Conservation (phyloP, 257 asterid genomes). For the Eucommia ulmoides region DNA sequence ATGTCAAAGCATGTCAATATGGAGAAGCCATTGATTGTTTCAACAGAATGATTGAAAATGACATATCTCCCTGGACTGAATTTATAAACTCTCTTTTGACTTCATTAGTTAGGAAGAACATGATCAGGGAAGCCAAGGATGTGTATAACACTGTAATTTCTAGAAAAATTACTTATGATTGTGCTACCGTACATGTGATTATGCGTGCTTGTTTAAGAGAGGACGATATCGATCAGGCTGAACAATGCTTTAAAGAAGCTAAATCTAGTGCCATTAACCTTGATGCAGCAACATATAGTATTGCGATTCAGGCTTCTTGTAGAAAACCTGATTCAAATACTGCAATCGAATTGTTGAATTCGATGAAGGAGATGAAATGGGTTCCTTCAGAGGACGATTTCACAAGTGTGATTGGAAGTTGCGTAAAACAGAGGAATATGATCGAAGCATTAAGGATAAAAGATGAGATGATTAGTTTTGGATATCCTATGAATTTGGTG, state of each 20-base stretch:
- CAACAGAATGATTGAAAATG: conserved; percentile 27
- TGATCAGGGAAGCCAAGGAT: conserved; percentile 28
- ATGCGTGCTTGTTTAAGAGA: conserved; percentile 49
- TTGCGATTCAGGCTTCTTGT: conserved; percentile 53
- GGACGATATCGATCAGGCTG: conserved; percentile 47
- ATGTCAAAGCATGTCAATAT: conserved; percentile 31
- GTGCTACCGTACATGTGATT: conserved; percentile 43
- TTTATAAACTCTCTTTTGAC: conserved; percentile 33
- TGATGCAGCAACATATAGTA: conserved; percentile 27
- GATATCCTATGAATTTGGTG: conserved; percentile 49
- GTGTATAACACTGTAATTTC: conserved; percentile 28
- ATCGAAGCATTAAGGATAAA: conserved; percentile 48
- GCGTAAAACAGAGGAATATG: conserved; percentile 57
- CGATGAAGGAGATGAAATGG: conserved; percentile 66
- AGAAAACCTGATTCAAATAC: conserved; percentile 19
- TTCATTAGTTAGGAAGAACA: conserved; percentile 30
- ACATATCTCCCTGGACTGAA: conserved; percentile 19
- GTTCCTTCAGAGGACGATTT: conserved; percentile 48
- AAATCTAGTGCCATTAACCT: conserved; percentile 38
- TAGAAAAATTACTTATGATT: conserved; percentile 31
- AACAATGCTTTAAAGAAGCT: conserved; percentile 37
- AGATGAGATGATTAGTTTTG: conserved; percentile 62
- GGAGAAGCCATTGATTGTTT: conserved; percentile 60
- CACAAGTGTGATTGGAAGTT: conserved; percentile 38
- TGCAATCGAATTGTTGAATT: conserved; percentile 45